Evolutionary conservation across 2,329 filamentous ascomycete species (phyloP).

Genomic region (Trichoderma asperellum): DNA sequence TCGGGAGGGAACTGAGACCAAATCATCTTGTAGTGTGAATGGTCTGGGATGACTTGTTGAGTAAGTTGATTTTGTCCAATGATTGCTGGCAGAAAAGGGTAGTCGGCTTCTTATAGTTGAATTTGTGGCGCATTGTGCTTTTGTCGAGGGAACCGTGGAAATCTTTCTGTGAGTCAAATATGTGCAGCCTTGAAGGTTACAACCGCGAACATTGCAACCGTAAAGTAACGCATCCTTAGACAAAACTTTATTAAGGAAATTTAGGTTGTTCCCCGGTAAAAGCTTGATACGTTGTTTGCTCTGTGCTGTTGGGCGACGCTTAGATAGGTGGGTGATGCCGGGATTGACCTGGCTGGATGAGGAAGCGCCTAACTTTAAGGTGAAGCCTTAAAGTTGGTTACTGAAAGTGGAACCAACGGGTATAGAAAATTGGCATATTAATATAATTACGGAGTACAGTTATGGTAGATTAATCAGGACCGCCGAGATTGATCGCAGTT

Average conservation of each 20-base stretch:
- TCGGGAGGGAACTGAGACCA: slow-evolving; percentile 14
- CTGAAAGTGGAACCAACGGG: too few relatives aligned
- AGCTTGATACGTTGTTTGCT: too few relatives aligned
- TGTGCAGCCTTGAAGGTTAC: not conserved
- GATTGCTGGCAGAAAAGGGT: not conserved
- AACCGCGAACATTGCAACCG: not conserved
- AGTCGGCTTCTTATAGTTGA: slow-evolving; percentile 3
- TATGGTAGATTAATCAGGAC: too few relatives aligned
- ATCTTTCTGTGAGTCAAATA: not conserved
- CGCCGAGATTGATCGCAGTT: too few relatives aligned
- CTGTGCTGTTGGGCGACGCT: too few relatives aligned
- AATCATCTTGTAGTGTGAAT: slow-evolving; percentile 12
- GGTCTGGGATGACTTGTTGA: not conserved
- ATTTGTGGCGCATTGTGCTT: not conserved
- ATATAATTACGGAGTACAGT: too few relatives aligned
- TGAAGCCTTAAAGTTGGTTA: too few relatives aligned
- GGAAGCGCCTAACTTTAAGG: too few relatives aligned
- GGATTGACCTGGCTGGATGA: too few relatives aligned
- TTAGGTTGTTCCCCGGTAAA: too few relatives aligned
- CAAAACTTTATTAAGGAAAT: not conserved
- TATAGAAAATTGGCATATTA: too few relatives aligned
- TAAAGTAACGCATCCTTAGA: not conserved
- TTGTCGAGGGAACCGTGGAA: not conserved
- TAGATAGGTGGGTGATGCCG: too few relatives aligned
- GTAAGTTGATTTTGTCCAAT: not conserved